Conservation (phyloP, 768 basidiomycete genomes). For the Cystoderma amianthinum region DNA sequence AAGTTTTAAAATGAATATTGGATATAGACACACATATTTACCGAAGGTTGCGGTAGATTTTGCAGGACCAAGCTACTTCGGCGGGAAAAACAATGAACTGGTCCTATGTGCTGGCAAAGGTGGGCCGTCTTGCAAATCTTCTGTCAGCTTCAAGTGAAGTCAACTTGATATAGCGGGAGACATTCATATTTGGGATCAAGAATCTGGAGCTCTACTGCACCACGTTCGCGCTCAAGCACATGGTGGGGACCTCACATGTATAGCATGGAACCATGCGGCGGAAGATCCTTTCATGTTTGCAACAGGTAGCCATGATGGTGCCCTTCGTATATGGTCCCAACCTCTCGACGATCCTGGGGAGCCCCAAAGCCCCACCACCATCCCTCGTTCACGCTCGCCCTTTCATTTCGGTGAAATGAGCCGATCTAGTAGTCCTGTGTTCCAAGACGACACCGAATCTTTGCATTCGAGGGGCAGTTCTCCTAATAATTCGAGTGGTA, state of each 20-base stretch:
- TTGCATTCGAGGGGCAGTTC: not conserved
- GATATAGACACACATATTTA: conserved; percentile 67
- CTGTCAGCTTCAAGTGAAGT: not conserved
- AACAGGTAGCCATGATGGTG: conserved; percentile 73
- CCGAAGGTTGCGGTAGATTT: conserved; percentile 65
- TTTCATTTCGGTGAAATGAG: not conserved
- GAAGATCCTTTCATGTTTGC: conserved; percentile 69
- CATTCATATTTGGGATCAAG: conserved; percentile 83
- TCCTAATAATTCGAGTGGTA: not conserved
- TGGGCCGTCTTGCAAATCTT: conserved; percentile 12
- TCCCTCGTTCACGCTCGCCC: not conserved
- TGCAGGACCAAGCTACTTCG: conserved; percentile 78
- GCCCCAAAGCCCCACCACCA: not conserved
- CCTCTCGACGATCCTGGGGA: conserved; percentile 13
- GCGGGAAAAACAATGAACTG: conserved; percentile 72
- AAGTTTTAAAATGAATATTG: conserved; percentile 12
- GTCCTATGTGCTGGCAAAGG: conserved; percentile 77
- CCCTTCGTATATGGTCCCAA: conserved; percentile 66
- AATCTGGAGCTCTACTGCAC: conserved; percentile 68
- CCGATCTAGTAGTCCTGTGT: not conserved
- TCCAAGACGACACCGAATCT: not conserved
- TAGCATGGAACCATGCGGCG: conserved; percentile 71
- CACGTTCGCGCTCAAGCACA: conserved; percentile 57
- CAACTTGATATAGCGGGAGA: conserved; percentile 50
- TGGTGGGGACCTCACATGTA: conserved; percentile 69